Percentiles rank a stretch among this genome's conserved stretches.
phyloP scores from a whole-genome alignment of 1,139 yeast genomes.

The Kodamaea suecica region DNA sequence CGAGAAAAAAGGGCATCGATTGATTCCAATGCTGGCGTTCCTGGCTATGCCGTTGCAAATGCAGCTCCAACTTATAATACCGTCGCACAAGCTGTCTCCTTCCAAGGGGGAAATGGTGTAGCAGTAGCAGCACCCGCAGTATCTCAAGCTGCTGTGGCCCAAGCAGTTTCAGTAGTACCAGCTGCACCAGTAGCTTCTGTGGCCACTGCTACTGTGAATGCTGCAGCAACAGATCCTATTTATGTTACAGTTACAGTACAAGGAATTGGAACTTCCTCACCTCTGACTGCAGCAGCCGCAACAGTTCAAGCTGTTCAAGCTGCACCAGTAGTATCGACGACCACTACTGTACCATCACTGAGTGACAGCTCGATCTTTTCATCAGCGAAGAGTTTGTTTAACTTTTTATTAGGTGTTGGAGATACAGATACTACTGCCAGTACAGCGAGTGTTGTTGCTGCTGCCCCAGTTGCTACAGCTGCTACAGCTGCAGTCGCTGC shows the following conservation, averaged over 20 bases:
- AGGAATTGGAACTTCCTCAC: conserved; percentile 17
- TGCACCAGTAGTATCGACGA: conserved; percentile 9
- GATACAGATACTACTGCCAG: conserved; percentile 6
- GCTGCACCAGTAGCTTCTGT: conserved; percentile 17
- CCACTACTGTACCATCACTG: conserved; percentile 9
- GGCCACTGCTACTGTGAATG: conserved; percentile 15
- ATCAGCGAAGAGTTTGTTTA: conserved; percentile 12
- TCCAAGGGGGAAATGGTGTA: conserved; percentile 10
- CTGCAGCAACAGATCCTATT: conserved; percentile 13
- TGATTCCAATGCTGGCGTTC: no score
- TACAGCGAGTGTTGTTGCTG: conserved; percentile 5
- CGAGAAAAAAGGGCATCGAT: conserved; percentile 7
- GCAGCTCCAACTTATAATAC: conserved; percentile 7
- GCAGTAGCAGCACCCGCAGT: conserved; percentile 9
- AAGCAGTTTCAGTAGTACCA: conserved; percentile 15
- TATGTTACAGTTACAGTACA: conserved; percentile 11
- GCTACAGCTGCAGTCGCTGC: conserved; percentile 2
- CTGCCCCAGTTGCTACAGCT: conserved; percentile 4
- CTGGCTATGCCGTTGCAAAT: no score
- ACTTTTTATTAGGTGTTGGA: conserved; percentile 12
- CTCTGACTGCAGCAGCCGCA: conserved; percentile 11
- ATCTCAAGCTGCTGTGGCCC: conserved; percentile 15
- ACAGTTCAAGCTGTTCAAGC: conserved; percentile 11
- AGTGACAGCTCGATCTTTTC: conserved; percentile 8
- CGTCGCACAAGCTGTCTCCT: conserved; percentile 7